Evolutionary conservation across 148 eudicot genomes (phyloP), one percentile per base, ranked within the genome.

Genomic region (Silene latifolia): DNA sequence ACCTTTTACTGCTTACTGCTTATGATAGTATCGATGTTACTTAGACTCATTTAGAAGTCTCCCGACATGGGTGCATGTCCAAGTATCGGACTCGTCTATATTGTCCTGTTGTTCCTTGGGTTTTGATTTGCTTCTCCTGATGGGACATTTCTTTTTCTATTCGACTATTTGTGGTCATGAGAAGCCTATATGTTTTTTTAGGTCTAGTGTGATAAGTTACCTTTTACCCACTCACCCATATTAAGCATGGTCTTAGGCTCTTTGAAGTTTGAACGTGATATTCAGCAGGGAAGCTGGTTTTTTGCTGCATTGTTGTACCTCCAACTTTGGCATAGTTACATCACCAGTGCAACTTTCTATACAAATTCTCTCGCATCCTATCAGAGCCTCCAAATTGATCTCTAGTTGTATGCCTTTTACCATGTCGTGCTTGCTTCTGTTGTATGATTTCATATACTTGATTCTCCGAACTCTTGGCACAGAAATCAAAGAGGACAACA

Each of bases 401-500:
- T 56, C n/a, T n/a, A 56, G 21, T 12, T 12, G 29, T 18, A 17
- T 29, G 71, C 21, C 9, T 17, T 64, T 61, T 8, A 59, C 19
- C 14, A 27, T n/a, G 44, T 18, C 17, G 14, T 62, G 39, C 18
- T 3, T 19, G 23, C 27, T 10, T 76, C 58, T 69, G 27, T 20
- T 32, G 17, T 73, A 8, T 53, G n/a, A 53, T 69, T 29, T 61
- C 8, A 6, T 72, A n/a, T 48, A 1, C 46, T 63, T 63, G 17
- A 72, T 24, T 57, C 35, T 77, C 15, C 65, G 32, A 19, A 20
- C 54, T 1, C 10, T 65, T 51, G 76, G 23, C 9, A 20, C 80
- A 95, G 98, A 95, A 92, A 89, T 80, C 92, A 10, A 92, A 90
- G 91, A 92, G 81, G 87, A 63, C 67, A 63, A 82, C 83, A 4